phyloP scores from a whole-genome alignment of 2,329 filamentous ascomycete species.

The Botrytis squamosa region DNA sequence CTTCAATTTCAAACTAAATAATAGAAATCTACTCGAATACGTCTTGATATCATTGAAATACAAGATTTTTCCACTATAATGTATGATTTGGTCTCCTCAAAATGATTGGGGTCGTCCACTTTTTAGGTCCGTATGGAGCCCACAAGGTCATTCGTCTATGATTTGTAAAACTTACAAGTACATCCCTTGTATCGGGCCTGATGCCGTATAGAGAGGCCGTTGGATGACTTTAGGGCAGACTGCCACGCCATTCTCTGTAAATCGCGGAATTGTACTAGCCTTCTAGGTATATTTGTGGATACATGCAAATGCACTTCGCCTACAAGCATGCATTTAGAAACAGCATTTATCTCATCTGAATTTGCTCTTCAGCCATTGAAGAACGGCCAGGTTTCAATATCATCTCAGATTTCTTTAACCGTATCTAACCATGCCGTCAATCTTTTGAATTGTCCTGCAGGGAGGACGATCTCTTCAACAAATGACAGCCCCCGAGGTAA shows the following conservation, averaged over 20 bases:
- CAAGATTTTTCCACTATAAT: not conserved
- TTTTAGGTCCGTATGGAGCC: not conserved
- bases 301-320: not conserved
- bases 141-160: not conserved
- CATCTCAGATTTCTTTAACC: not conserved
- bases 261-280: not conserved
- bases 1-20: not conserved
- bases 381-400: slow-evolving; percentile 3
- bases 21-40: not conserved
- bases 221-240: not conserved
- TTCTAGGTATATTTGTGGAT: not conserved
- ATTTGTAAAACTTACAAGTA: not conserved
- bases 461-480: not conserved
- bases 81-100: not conserved
- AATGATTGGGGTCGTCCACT: not conserved
- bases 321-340: not conserved
- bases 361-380: not conserved
- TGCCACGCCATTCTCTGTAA: not conserved
- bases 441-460: not conserved
- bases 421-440: not conserved
- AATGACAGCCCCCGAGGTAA: not conserved
- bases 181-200: not conserved
- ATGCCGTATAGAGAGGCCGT: not conserved
- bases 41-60: not conserved
- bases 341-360: not conserved